Evolutionary conservation across 768 basidiomycete genomes (phyloP).

Genomic region (Termitomyces sp.): DNA sequence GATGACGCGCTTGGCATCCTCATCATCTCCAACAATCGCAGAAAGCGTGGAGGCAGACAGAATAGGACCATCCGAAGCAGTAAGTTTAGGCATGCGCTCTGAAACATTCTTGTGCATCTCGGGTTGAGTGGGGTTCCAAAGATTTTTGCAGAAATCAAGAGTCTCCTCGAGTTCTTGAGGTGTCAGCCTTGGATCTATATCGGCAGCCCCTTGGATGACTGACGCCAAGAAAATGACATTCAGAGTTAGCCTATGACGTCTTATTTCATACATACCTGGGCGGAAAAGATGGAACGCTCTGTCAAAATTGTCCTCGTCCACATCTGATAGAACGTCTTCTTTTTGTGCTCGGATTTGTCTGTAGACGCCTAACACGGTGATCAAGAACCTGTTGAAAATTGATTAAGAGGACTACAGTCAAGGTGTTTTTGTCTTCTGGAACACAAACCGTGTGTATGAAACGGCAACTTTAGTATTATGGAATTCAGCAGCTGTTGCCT

Average conservation of each 20-base stretch:
- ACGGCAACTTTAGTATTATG: constrained; percentile 25
- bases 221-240: neutral
- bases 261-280: constrained; percentile 5
- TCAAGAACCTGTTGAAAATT: constrained; percentile 26
- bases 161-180: constrained; percentile 50
- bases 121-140: constrained; percentile 25
- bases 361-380: constrained; percentile 39
- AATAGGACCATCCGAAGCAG: neutral
- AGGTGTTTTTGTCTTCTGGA: neutral
- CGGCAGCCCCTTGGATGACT: constrained; percentile 52
- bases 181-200: constrained; percentile 42
- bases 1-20: too few species aligned
- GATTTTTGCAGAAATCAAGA: constrained; percentile 25
- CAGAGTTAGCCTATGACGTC: neutral
- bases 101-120: constrained; percentile 25
- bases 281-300: constrained; percentile 32
- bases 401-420: neutral
- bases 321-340: constrained; percentile 27
- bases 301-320: constrained; percentile 34
- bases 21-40: too few species aligned
- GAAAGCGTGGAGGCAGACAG: constrained; percentile 1
- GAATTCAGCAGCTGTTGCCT: constrained; percentile 19
- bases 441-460: constrained; percentile 24
- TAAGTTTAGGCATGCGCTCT: constrained; percentile 13
- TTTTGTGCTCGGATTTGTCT: constrained; percentile 37